Percentiles rank a stretch among this genome's conserved stretches.
These are phyloP conservation scores for Xylaria multiplex DNA, from an alignment of 2,329 filamentous ascomycete species.

Conservation along the genomic window DNA sequence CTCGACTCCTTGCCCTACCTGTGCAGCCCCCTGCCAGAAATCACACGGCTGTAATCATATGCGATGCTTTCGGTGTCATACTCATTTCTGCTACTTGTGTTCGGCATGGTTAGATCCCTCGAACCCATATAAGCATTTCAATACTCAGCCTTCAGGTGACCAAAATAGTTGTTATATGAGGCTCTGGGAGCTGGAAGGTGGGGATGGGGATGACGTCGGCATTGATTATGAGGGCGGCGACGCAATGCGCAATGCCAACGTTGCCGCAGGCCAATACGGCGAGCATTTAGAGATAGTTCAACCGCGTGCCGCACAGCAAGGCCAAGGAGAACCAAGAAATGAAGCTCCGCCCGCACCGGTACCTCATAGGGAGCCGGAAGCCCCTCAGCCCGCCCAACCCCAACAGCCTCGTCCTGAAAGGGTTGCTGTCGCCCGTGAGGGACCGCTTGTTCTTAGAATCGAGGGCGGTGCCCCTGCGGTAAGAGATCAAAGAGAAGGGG, in stretches of 20 bases:
- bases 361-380: constrained; percentile 36
- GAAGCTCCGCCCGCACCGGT: constrained; percentile 23
- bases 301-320: constrained; percentile 42
- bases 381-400: constrained; percentile 51
- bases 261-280: constrained; percentile 39
- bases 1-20: constrained; percentile 90
- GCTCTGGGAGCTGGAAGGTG: constrained; percentile 88
- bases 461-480: constrained; percentile 52
- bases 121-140: constrained; percentile 92
- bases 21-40: constrained; percentile 85
- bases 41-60: constrained; percentile 96
- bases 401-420: constrained; percentile 46
- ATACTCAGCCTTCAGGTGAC: constrained; percentile 64
- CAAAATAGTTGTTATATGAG: constrained; percentile 80
- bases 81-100: constrained; percentile 96
- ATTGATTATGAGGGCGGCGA: constrained; percentile 56
- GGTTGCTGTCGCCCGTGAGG: constrained; percentile 64
- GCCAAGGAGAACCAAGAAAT: constrained; percentile 47
- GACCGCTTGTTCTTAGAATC: constrained; percentile 66
- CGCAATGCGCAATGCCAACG: constrained; percentile 36
- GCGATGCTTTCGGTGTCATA: constrained; percentile 88
- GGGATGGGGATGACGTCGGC: constrained; percentile 71
- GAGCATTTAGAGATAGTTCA: constrained; percentile 38
- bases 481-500: constrained; percentile 37
- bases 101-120: constrained; percentile 82